Conservation (phyloP, 2,329 filamentous ascomycete genomes). For the Microthyrium microscopicum region DNA sequence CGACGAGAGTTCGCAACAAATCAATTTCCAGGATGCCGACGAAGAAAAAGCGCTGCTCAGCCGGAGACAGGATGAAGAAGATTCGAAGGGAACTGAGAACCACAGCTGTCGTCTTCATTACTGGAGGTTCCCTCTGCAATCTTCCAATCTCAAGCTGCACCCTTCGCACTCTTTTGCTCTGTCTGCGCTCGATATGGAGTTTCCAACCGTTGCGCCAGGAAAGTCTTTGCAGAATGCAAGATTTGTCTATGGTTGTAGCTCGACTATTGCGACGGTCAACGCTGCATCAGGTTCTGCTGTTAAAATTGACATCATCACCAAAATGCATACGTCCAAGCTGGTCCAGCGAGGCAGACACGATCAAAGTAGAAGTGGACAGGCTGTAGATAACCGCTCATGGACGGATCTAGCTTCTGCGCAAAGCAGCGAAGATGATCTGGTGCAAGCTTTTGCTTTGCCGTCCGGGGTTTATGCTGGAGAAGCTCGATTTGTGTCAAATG, state of each 20-base stretch:
- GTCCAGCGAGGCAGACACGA: slow-evolving; percentile 34
- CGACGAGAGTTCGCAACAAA: neutral
- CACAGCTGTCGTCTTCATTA: slow-evolving; percentile 1
- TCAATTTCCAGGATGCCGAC: too few species aligned
- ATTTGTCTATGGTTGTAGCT: slow-evolving; percentile 53
- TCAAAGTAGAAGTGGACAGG: slow-evolving; percentile 30
- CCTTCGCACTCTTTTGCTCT: slow-evolving; percentile 45
- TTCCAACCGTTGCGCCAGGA: slow-evolving; percentile 41
- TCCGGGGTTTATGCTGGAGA: slow-evolving; percentile 48
- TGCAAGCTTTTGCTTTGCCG: slow-evolving; percentile 46
- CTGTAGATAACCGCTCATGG: slow-evolving; percentile 36
- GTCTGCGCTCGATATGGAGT: slow-evolving; percentile 49
- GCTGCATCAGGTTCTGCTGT: slow-evolving; percentile 45
- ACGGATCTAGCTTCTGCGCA: slow-evolving; percentile 9
- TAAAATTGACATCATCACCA: slow-evolving; percentile 50
- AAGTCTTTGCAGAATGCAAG: slow-evolving; percentile 39
- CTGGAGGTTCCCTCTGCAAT: neutral
- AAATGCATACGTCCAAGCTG: slow-evolving; percentile 39
- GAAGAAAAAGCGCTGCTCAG: too few species aligned
- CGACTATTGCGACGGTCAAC: slow-evolving; percentile 38
- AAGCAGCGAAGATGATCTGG: slow-evolving; percentile 30
- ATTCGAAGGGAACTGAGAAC: too few species aligned
- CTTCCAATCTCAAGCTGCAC: neutral
- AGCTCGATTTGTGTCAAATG: slow-evolving; percentile 43
- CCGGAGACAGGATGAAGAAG: too few species aligned